phyloP scores from a whole-genome alignment of 2,329 filamentous ascomycete species.

The Diaporthe eres region DNA sequence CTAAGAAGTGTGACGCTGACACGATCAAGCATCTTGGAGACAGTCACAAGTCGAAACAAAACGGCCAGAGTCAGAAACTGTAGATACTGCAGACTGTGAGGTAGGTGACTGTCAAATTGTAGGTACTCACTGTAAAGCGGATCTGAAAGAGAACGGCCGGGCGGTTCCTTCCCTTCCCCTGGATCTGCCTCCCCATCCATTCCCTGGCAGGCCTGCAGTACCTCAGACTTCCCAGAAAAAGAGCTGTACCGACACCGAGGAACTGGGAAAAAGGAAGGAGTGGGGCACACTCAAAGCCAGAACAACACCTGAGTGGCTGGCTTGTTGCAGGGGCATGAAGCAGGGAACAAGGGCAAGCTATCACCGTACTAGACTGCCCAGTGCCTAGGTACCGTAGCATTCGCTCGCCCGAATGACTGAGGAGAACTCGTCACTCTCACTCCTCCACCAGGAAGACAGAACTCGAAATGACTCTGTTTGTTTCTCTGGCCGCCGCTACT shows the following conservation, averaged over 20 bases:
- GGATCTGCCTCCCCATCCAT: background rate
- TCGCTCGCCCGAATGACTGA: conserved; percentile 3
- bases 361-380: background rate
- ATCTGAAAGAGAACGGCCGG: background rate
- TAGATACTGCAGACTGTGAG: background rate
- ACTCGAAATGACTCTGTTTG: background rate
- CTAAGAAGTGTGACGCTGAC: background rate
- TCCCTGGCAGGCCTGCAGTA: background rate
- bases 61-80: background rate
- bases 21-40: background rate
- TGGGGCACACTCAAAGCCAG: background rate
- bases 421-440: background rate
- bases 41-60: background rate
- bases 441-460: background rate
- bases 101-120: background rate
- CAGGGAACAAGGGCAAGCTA: background rate
- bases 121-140: background rate
- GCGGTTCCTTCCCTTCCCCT: background rate
- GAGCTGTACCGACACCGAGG: conserved; percentile 24
- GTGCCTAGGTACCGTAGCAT: background rate
- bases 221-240: background rate
- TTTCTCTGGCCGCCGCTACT: background rate
- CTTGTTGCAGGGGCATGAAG: background rate
- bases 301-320: conserved; percentile 30
- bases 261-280: conserved; percentile 18